Evolutionary conservation across 768 basidiomycete genomes (phyloP).

Genomic region (Mycena indigotica): DNA sequence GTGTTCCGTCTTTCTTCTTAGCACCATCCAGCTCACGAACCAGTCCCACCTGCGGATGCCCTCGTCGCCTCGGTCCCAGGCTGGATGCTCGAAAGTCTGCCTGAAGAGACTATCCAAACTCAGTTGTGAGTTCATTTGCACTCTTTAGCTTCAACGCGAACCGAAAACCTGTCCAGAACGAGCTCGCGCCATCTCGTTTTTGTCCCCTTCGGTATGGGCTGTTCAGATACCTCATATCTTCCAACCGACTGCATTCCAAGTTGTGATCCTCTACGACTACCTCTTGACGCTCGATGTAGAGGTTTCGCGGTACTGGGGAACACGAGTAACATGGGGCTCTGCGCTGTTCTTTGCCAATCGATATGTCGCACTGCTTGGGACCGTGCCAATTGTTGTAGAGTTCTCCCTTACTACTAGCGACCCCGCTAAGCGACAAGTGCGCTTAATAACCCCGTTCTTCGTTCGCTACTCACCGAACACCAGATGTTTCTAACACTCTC

Average conservation of each 20-base stretch:
- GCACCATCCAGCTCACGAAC: too few relatives aligned
- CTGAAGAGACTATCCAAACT: constrained; percentile 7
- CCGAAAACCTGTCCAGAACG: background rate
- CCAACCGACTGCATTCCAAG: constrained; percentile 20
- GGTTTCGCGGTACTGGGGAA: constrained; percentile 35
- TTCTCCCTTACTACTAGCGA: constrained; percentile 9
- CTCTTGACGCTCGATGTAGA: constrained; percentile 35
- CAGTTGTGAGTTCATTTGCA: background rate
- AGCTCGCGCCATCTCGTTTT: background rate
- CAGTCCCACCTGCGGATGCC: too few relatives aligned
- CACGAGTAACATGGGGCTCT: constrained; percentile 17
- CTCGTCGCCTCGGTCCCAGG: too few relatives aligned
- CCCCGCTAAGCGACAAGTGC: constrained; percentile 1
- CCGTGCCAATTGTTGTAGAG: constrained; percentile 17
- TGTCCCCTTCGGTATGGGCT: background rate
- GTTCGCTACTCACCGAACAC: too few relatives aligned
- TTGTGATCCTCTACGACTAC: constrained; percentile 38
- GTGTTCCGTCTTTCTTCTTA: too few relatives aligned
- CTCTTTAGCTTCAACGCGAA: background rate
- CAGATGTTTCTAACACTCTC: too few relatives aligned
- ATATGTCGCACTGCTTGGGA: constrained; percentile 25
- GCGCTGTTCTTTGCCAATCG: constrained; percentile 28
- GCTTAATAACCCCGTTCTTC: background rate
- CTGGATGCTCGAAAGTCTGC: constrained; percentile 15
- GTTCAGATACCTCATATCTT: too few relatives aligned